Percentiles rank a stretch among this genome's conserved stretches.
These are phyloP conservation scores for Candida taoyuanica DNA, from an alignment of 805 yeast genomes.

Conservation along the genomic window DNA sequence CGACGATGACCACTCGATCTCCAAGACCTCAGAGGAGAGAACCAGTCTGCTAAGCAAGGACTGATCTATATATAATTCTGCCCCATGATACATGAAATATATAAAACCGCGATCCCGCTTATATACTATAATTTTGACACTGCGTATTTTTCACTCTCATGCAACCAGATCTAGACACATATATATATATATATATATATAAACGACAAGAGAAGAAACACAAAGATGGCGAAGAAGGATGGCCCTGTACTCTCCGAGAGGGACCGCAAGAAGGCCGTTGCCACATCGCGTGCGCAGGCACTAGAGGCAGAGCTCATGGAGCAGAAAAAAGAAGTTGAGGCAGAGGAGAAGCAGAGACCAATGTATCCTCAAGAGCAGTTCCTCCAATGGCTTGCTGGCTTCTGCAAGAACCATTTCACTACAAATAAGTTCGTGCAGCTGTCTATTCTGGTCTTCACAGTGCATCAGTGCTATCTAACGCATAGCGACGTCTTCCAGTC, in stretches of 20 bases:
- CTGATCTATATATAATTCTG: too few species aligned
- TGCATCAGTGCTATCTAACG: slow-evolving; percentile 21
- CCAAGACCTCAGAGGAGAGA: slow-evolving; percentile 20
- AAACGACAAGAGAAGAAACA: slow-evolving; percentile 12
- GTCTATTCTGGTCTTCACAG: slow-evolving; percentile 22
- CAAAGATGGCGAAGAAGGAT: slow-evolving; percentile 1
- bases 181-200: too few species aligned
- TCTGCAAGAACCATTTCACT: slow-evolving; percentile 19
- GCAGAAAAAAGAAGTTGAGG: slow-evolving; percentile 4
- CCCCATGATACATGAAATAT: too few species aligned
- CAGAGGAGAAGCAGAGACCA: slow-evolving; percentile 2
- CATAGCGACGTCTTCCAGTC: slow-evolving; percentile 9
- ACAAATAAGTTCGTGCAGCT: slow-evolving; percentile 26
- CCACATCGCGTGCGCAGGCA: slow-evolving; percentile 6
- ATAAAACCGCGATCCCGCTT: too few species aligned
- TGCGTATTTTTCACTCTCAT: too few species aligned
- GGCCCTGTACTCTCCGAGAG: slow-evolving; percentile 21
- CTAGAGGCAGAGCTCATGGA: slow-evolving; percentile 6
- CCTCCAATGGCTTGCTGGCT: slow-evolving; percentile 14
- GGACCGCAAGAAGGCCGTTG: slow-evolving; percentile 18
- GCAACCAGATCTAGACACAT: too few species aligned
- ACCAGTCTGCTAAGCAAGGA: slow-evolving; percentile 24
- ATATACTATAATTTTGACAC: too few species aligned
- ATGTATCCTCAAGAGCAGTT: slow-evolving; percentile 23
- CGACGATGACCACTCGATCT: slow-evolving; percentile 2